phyloP scores from a whole-genome alignment of 805 yeast species.

The Jamesozyma spencerorum region DNA sequence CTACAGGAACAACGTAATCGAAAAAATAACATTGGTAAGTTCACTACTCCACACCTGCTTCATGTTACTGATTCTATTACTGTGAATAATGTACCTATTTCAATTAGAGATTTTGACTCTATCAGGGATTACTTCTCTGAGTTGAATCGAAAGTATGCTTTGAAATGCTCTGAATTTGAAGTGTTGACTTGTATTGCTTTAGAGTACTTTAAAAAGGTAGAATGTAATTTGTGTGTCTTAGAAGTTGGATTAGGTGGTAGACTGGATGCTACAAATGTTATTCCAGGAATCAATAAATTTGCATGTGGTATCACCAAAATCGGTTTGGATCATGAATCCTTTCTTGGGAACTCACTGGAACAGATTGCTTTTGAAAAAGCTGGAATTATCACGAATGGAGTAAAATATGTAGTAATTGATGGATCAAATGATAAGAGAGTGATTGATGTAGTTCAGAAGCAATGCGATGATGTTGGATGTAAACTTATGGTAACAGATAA shows the following conservation, averaged over 20 bases:
- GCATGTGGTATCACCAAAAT: slow-evolving; percentile 75
- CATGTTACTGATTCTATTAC: slow-evolving; percentile 67
- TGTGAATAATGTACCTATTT: slow-evolving; percentile 52
- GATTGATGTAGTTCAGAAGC: slow-evolving; percentile 35
- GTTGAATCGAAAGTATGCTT: slow-evolving; percentile 32
- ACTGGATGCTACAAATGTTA: slow-evolving; percentile 79
- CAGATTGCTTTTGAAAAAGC: slow-evolving; percentile 76
- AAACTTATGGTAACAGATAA: slow-evolving; percentile 20
- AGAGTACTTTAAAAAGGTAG: slow-evolving; percentile 50
- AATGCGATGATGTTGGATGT: slow-evolving; percentile 31
- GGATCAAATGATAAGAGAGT: slow-evolving; percentile 51
- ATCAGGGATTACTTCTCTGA: slow-evolving; percentile 36
- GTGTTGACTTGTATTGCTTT: slow-evolving; percentile 77
- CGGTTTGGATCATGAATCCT: slow-evolving; percentile 73
- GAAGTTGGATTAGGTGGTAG: slow-evolving; percentile 95
- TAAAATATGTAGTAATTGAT: slow-evolving; percentile 60
- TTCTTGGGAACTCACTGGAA: slow-evolving; percentile 57
- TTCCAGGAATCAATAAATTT: slow-evolving; percentile 39
- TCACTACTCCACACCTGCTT: slow-evolving; percentile 82
- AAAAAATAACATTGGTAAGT: slow-evolving; percentile 48
- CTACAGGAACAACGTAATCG: slow-evolving; percentile 32
- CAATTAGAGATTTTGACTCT: slow-evolving; percentile 35
- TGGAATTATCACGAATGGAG: slow-evolving; percentile 53
- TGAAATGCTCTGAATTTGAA: slow-evolving; percentile 85
- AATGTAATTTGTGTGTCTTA: slow-evolving; percentile 68